Percentiles rank a stretch among this genome's conserved stretches.
phyloP scores from a whole-genome alignment of 2,329 filamentous ascomycete species.

The Apiospora pterosperma region DNA sequence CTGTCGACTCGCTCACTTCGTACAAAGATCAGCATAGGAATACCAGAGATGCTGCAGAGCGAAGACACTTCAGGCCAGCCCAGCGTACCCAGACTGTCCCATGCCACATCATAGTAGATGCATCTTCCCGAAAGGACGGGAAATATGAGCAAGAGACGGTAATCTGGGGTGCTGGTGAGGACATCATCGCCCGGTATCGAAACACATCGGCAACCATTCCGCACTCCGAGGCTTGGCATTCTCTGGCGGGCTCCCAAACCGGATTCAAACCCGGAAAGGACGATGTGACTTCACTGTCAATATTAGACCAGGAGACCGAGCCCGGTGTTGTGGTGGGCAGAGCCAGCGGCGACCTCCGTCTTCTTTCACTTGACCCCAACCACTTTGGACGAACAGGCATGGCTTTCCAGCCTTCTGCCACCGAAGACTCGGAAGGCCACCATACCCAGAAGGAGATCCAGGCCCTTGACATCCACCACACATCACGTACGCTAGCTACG shows the following conservation, averaged over 20 bases:
- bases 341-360: slow-evolving; percentile 45
- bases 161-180: slow-evolving; percentile 49
- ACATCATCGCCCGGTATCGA: slow-evolving; percentile 42
- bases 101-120: slow-evolving; percentile 48
- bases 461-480: slow-evolving; percentile 29
- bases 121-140: slow-evolving; percentile 31
- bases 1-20: slow-evolving; percentile 20
- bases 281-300: slow-evolving; percentile 45
- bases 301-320: slow-evolving; percentile 32
- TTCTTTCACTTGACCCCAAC: slow-evolving; percentile 37
- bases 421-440: neutral
- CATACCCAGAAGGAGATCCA: slow-evolving; percentile 28
- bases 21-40: slow-evolving; percentile 13
- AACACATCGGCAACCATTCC: slow-evolving; percentile 15
- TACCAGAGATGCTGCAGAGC: slow-evolving; percentile 11
- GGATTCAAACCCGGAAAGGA: slow-evolving; percentile 43
- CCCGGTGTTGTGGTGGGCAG: slow-evolving; percentile 43
- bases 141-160: slow-evolving; percentile 39
- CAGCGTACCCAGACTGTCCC: slow-evolving; percentile 30
- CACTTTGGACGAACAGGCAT: slow-evolving; percentile 26
- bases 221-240: slow-evolving; percentile 31
- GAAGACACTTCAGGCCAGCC: slow-evolving; percentile 5
- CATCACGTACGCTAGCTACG: slow-evolving; percentile 26
- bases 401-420: slow-evolving; percentile 14
- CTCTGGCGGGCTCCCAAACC: slow-evolving; percentile 32